phyloP scores from a whole-genome alignment of 495 filamentous ascomycete genomes.

The Parmelia sp. region DNA sequence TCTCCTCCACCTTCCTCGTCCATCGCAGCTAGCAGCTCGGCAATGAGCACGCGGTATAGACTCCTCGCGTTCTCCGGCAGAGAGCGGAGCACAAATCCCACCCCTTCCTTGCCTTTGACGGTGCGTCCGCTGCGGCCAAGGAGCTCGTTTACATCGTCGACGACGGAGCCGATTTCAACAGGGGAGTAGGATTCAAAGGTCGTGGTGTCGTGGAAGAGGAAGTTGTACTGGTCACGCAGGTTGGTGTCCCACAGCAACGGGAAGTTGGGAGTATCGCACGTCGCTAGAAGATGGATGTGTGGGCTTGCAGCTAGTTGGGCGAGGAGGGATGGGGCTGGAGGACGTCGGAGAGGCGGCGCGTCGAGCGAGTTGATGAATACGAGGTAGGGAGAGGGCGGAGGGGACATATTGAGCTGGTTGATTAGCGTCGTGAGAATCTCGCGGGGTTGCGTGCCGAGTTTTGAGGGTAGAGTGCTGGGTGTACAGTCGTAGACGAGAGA shows the following conservation, averaged over 20 bases:
- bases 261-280: conserved; percentile 81
- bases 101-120: conserved; percentile 84
- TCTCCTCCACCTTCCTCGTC: conserved; percentile 41
- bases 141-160: conserved; percentile 80
- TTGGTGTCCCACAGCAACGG: conserved; percentile 83
- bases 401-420: conserved; percentile 46
- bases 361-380: conserved; percentile 85
- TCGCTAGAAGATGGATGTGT: conserved; percentile 67
- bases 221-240: conserved; percentile 69
- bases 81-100: conserved; percentile 81
- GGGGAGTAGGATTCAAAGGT: conserved; percentile 71
- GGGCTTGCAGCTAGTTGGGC: conserved; percentile 69
- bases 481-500: conserved; percentile 51
- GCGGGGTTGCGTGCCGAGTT: conserved; percentile 54
- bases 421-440: conserved; percentile 62
- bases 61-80: conserved; percentile 86
- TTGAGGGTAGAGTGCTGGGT: conserved; percentile 42
- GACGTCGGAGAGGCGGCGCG: conserved; percentile 64
- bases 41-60: conserved; percentile 75
- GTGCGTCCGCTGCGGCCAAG: conserved; percentile 77
- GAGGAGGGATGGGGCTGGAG: conserved; percentile 63
- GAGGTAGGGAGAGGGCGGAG: conserved; percentile 45
- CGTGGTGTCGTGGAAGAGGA: conserved; percentile 88
- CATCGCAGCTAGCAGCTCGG: conserved; percentile 70
- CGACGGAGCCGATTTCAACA: conserved; percentile 61